Percentiles rank a stretch among this genome's conserved stretches.
Conservation (phyloP, 345 rosid genomes). For the Hibiscus mutabilis region DNA sequence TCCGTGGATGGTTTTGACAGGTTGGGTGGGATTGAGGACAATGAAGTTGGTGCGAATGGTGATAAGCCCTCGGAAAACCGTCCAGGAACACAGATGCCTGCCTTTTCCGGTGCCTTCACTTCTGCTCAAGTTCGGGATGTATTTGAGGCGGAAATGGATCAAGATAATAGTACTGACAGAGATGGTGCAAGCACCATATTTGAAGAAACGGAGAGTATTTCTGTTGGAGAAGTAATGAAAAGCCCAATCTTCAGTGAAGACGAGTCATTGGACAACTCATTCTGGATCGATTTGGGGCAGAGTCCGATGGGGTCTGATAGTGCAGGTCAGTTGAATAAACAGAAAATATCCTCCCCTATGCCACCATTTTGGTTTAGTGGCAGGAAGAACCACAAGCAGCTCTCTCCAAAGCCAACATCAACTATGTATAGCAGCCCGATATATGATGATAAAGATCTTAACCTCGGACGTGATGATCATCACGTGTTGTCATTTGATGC, state of each 20-base stretch:
- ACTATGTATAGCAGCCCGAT: slow-evolving; percentile 64
- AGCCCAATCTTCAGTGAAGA: slow-evolving; percentile 97
- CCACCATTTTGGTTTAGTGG: slow-evolving; percentile 66
- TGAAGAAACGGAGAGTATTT: slow-evolving; percentile 87
- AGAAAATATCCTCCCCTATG: slow-evolving; percentile 47
- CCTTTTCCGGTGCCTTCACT: slow-evolving; percentile 84
- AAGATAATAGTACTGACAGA: slow-evolving; percentile 70
- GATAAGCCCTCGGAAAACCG: slow-evolving; percentile 51
- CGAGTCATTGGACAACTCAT: slow-evolving; percentile 78
- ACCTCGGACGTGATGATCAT: slow-evolving; percentile 38
- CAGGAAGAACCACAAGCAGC: slow-evolving; percentile 53
- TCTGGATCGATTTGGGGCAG: slow-evolving; percentile 96
- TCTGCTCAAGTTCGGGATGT: slow-evolving; percentile 92
- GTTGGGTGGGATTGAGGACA: slow-evolving; percentile 42
- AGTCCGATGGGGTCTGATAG: slow-evolving; percentile 73
- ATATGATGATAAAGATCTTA: slow-evolving; percentile 47
- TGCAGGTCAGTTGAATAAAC: slow-evolving; percentile 48
- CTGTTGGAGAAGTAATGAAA: slow-evolving; percentile 93
- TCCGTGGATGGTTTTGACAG: slow-evolving; percentile 78
- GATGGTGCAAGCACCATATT: slow-evolving; percentile 84
- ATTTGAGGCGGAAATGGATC: slow-evolving; percentile 79
- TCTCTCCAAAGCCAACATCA: slow-evolving; percentile 54
- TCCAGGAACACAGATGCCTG: slow-evolving; percentile 64
- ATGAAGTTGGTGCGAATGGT: slow-evolving; percentile 46
- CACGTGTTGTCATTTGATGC: slow-evolving; percentile 85